These are phyloP conservation scores for Pseudoperonospora humuli DNA, from an alignment of 352 stramenopile genomes.

Conservation along the genomic window DNA sequence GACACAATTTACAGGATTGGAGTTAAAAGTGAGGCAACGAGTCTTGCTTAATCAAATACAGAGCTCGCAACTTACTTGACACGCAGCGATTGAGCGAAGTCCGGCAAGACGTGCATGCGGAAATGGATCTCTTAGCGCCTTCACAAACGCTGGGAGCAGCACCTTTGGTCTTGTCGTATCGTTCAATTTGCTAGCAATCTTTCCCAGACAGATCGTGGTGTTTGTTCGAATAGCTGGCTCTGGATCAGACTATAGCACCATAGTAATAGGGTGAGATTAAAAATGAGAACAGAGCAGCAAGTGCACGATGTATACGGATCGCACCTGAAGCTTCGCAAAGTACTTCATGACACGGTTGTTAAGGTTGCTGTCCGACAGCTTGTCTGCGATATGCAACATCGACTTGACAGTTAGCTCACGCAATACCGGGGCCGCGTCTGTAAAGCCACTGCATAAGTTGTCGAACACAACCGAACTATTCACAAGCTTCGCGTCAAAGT, in stretches of 20 bases:
- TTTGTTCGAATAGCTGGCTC: constrained; percentile 90
- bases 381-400: constrained; percentile 88
- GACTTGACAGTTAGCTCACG: constrained; percentile 89
- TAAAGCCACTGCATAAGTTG: constrained; percentile 88
- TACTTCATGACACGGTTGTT: constrained; percentile 91
- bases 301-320: background rate
- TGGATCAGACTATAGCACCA: constrained; percentile 52
- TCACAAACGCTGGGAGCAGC: constrained; percentile 82
- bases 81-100: constrained; percentile 71
- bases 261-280: background rate
- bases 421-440: constrained; percentile 79
- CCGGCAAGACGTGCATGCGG: constrained; percentile 83
- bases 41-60: background rate
- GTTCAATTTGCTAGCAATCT: constrained; percentile 84
- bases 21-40: background rate
- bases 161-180: constrained; percentile 83
- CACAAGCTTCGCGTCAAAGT: constrained; percentile 87
- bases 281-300: background rate
- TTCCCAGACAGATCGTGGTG: constrained; percentile 89
- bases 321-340: constrained; percentile 86
- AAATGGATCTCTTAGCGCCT: constrained; percentile 81
- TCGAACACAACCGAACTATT: constrained; percentile 88
- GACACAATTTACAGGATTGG: constrained; percentile 1
- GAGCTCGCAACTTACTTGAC: constrained; percentile 42
- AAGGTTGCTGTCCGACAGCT: constrained; percentile 85